Base-by-base conservation (phyloP, 768 basidiomycete genomes). In the Lactifluus echinatus region DNA sequence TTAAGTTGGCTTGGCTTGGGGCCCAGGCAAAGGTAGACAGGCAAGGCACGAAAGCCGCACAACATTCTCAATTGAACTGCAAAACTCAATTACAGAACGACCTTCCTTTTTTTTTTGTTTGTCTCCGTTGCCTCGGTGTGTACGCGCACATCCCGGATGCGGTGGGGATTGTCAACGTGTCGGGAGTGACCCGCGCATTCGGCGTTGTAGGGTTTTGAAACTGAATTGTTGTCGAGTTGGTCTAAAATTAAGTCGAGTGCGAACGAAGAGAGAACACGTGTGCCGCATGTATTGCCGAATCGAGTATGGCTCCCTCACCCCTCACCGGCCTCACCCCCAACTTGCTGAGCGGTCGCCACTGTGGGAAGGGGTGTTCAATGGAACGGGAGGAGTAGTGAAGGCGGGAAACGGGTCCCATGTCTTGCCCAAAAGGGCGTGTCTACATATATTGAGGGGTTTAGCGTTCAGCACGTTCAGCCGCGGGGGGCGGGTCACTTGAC, bases 401-500 rank as follows among this genome's bases (percentile, higher is more conserved):
- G 39, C 3, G 39, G 4, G 21, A n/a, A 4, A 1, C 39, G 1
- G 10, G 19, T 40, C 39, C 19, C 39, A 8, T 39, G 37, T 37
- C 17, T 17, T 5, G 51, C 28, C 14, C 39, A 34, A 14, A 34
- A 8, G 34, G 12, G 4, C 11, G 34, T 1, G 19, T 21, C 39
- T 40, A 21, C 10, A 40, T 40, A 14, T 10, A 40, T n/a, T n/a
- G n/a, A n/a, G n/a, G n/a, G n/a, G n/a, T n/a, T n/a, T n/a, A n/a
- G n/a, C n/a, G n/a, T n/a, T n/a, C n/a, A n/a, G n/a, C n/a, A n/a
- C n/a, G n/a, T n/a, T n/a, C n/a, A n/a, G n/a, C n/a, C n/a, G n/a
- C n/a, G 39, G 39, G 4, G 3, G 19, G 17, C 0, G 6, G 28
- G 50, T 57, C 56, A 57, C 28, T 56, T 57, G 56, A 57, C 40